A percentile compares a stretch with the other conserved stretches of the same genome.
Evolutionary conservation across 2,329 filamentous ascomycete species (phyloP).

Genomic region (Xylaria sp.): DNA sequence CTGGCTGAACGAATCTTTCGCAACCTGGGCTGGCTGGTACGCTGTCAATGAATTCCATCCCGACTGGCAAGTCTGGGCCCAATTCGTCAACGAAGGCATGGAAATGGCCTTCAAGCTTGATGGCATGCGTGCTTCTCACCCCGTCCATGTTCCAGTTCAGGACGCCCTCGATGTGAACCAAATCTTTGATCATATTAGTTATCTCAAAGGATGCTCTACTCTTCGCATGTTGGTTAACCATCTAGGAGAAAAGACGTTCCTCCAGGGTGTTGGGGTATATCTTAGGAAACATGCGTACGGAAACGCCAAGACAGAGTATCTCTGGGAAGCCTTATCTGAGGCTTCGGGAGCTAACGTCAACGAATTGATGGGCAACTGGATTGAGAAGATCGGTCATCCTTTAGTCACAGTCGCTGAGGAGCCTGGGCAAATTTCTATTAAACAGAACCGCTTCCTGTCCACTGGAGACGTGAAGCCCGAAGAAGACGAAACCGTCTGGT

Average conservation of each 20-base stretch:
- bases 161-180: conserved; percentile 97
- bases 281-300: conserved; percentile 86
- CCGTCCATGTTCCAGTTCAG: conserved; percentile 92
- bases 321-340: conserved; percentile 88
- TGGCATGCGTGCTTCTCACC: conserved; percentile 87
- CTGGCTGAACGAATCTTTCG: conserved; percentile 96
- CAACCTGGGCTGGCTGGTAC: conserved; percentile 97
- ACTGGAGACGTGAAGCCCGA: conserved; percentile 89
- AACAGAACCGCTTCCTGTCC: conserved; percentile 87
- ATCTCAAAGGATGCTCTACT: conserved; percentile 93
- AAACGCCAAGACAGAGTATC: conserved; percentile 87
- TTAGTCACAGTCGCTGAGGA: conserved; percentile 86
- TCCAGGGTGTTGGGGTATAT: conserved; percentile 88
- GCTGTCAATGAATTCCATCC: conserved; percentile 91
- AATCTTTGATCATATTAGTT: conserved; percentile 96
- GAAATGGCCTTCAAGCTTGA: conserved; percentile 91
- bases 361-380: conserved; percentile 91
- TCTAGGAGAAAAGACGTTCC: conserved; percentile 84
- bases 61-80: conserved; percentile 97
- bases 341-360: conserved; percentile 87
- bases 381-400: conserved; percentile 92
- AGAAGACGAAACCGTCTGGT: conserved; percentile 93
- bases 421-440: conserved; percentile 78
- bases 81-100: conserved; percentile 95
- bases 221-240: conserved; percentile 96